Base-by-base conservation (phyloP, 2,329 filamentous ascomycete species). In the Pyrenophora seminiperda region DNA sequence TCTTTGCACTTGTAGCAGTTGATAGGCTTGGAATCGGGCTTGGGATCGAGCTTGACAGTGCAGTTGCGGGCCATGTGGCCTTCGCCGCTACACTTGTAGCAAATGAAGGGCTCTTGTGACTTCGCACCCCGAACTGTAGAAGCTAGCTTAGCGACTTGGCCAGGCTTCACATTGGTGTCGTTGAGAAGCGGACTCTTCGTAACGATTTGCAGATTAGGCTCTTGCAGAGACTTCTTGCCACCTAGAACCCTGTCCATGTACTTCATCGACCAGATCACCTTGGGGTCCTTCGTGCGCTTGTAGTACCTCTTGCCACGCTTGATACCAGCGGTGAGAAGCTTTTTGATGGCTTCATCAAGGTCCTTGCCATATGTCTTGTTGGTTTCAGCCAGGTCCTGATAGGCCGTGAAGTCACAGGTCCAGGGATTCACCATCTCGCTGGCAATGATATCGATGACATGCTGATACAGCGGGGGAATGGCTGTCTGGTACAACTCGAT, bases 61-160 rank as follows among this genome's bases (percentile, higher is more conserved):
- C 46, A 56, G 22, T 50, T 27, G 6, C 51, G 53, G 4, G 58
- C 38, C 13, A 57, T 30, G 6, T 59, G 56, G 14, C 56, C 58
- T 18, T 47, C 17, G 2, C 10, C 37, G 27, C 44, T 33, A 20
- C 56, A 61, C 13, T 39, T 58, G 51, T 54, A 61, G 53, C 56
- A 61, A 5, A 41, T 37, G 11, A 36, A 50, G 4, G 47, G 43
- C 17, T 41, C 24, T 13, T 39, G 7, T 7, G 24, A 14, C 41
- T 40, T 49, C 5, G 24, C 6, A 24, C 22, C 22, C 22, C 10
- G 22, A 9, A 24, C 6, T 2, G 4, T 7, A 9, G 22, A 7
- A 24, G 22, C 6, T 6, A 7, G 10, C 24, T 27, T 27, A 10
- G 7, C 24, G 2, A 9, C 22, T 2, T 7, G 7, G 6, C 6